phyloP scores from a whole-genome alignment of 2,329 filamentous ascomycete species.

The Xylariaceae sp. region DNA sequence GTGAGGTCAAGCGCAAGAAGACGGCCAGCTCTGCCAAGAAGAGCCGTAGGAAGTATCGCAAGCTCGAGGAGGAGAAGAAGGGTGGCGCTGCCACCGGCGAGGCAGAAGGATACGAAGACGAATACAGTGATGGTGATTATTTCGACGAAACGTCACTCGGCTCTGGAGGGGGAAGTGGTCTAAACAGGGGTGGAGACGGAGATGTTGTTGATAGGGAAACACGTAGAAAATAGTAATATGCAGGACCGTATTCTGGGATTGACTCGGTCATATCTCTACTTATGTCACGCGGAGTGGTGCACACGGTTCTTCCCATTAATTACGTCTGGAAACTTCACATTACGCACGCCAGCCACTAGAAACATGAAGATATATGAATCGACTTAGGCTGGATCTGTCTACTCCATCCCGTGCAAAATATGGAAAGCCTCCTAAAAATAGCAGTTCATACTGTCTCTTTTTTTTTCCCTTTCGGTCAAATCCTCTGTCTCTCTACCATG shows the following conservation, averaged over 20 bases:
- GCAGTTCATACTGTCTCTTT: slow-evolving; percentile 41
- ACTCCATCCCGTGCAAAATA: slow-evolving; percentile 40
- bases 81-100: slow-evolving; percentile 21
- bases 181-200: background rate
- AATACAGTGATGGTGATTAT: slow-evolving; percentile 15
- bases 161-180: slow-evolving; percentile 6
- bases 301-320: slow-evolving; percentile 1
- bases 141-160: slow-evolving; percentile 12
- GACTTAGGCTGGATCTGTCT: slow-evolving; percentile 48
- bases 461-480: slow-evolving; percentile 38
- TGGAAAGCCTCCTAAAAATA: slow-evolving; percentile 47
- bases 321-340: slow-evolving; percentile 25
- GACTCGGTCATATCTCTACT: background rate
- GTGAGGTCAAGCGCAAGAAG: slow-evolving; percentile 57
- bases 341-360: slow-evolving; percentile 32
- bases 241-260: background rate
- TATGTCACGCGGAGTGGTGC: background rate
- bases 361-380: slow-evolving; percentile 52
- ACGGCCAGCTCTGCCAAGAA: slow-evolving; percentile 78
- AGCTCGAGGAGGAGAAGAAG: slow-evolving; percentile 48
- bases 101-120: slow-evolving; percentile 13
- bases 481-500: slow-evolving; percentile 43
- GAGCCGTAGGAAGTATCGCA: slow-evolving; percentile 70
- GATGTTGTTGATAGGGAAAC: background rate
- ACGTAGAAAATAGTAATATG: slow-evolving; percentile 3